phyloP scores from a whole-genome alignment of 2,329 filamentous ascomycete species.

The Rhynchosporium agropyri region DNA sequence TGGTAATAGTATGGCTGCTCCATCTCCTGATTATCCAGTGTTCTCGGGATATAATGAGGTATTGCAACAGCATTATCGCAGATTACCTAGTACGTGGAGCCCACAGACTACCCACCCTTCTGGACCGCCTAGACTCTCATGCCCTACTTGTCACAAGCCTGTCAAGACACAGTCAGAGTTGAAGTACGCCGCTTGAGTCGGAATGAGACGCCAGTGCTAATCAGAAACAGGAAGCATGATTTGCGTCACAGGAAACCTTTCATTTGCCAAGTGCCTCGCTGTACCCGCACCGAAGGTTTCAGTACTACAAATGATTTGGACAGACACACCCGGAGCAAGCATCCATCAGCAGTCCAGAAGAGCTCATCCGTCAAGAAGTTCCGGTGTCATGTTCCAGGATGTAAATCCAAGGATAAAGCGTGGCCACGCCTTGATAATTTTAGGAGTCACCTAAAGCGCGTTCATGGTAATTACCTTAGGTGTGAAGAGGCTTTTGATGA shows the following conservation, averaged over 20 bases:
- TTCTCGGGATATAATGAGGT: conserved; percentile 32
- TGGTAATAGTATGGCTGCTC: conserved; percentile 36
- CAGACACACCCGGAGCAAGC: conserved; percentile 76
- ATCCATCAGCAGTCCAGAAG: conserved; percentile 52
- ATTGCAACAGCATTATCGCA: conserved; percentile 30
- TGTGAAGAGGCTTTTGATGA: conserved; percentile 46
- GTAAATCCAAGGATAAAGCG: conserved; percentile 63
- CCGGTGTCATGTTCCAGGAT: conserved; percentile 60
- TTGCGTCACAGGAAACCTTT: conserved; percentile 70
- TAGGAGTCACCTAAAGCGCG: conserved; percentile 71
- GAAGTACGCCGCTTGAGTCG: conserved; percentile 48
- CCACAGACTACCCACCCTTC: conserved; percentile 21
- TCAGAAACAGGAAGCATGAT: conserved; percentile 67
- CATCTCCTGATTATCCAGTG: conserved; percentile 34
- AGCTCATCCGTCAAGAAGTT: conserved; percentile 55
- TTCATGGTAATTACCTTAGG: conserved; percentile 53
- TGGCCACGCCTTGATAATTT: conserved; percentile 91
- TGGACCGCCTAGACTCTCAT: conserved; percentile 39
- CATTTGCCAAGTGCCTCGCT: conserved; percentile 61
- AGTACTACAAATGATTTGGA: conserved; percentile 79
- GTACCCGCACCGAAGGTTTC: conserved; percentile 67
- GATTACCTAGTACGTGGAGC: conserved; percentile 30
- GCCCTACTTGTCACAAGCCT: conserved; percentile 45
- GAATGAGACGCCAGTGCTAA: conserved; percentile 33
- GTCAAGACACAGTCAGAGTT: conserved; percentile 58